phyloP scores from a whole-genome alignment of 495 filamentous ascomycete genomes.

The Talaromyces proteolyticus region DNA sequence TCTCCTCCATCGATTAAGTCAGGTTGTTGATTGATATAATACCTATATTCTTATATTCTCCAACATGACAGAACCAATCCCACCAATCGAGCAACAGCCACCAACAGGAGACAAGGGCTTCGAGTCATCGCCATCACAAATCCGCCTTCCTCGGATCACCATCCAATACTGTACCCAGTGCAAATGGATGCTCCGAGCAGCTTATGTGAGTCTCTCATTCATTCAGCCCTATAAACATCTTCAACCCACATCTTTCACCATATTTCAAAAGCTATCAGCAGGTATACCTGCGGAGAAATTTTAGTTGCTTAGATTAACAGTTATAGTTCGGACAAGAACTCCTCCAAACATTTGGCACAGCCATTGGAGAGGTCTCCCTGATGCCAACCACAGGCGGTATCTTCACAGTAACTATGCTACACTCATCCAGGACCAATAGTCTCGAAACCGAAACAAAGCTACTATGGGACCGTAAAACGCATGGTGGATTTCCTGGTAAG shows the following conservation, averaged over 20 bases:
- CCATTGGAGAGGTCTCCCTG: constrained; percentile 86
- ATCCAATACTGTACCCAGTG: constrained; percentile 82
- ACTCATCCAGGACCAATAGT: constrained; percentile 14
- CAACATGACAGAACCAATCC: constrained; percentile 18
- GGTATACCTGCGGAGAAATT: no score
- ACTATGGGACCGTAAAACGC: constrained; percentile 83
- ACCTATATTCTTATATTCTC: not conserved
- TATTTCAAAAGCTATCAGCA: no score
- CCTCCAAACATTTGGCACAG: constrained; percentile 85
- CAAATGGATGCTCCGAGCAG: constrained; percentile 86
- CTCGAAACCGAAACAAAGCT: constrained; percentile 20
- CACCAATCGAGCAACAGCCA: constrained; percentile 8
- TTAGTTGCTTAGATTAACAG: no score
- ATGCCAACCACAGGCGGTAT: constrained; percentile 79
- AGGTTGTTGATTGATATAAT: not conserved
- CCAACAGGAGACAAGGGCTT: not conserved
- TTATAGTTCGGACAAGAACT: constrained; percentile 89
- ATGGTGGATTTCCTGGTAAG: constrained; percentile 87
- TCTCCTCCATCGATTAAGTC: no score
- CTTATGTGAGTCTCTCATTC: constrained; percentile 57
- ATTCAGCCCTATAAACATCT: no score
- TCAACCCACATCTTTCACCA: no score
- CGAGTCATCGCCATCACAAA: not conserved
- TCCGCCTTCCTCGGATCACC: constrained; percentile 53
- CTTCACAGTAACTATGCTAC: constrained; percentile 65